Percentiles rank a stretch among this genome's conserved stretches.
Evolutionary conservation across 495 filamentous ascomycete genomes (phyloP).

Genomic region (Amphirosellinia nigrospora): DNA sequence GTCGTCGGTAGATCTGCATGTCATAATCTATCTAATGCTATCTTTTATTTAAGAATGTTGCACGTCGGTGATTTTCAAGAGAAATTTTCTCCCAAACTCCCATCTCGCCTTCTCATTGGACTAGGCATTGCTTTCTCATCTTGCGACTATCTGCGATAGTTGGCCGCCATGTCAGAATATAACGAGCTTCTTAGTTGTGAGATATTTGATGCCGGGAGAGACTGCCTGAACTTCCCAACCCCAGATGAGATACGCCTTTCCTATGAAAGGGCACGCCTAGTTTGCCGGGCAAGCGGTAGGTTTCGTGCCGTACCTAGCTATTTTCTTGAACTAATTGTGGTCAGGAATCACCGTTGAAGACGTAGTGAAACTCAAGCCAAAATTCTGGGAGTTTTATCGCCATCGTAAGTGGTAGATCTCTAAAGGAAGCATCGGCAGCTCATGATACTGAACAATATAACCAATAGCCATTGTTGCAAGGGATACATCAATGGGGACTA

Average conservation of each 20-base stretch:
- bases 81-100: not conserved
- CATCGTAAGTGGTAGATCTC: conserved; percentile 14
- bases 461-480: conserved; percentile 13
- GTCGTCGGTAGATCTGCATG: not conserved
- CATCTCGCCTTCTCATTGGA: not conserved
- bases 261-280: conserved; percentile 25
- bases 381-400: conserved; percentile 30
- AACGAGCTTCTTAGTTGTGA: not conserved
- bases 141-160: conserved; percentile 43
- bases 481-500: conserved; percentile 31
- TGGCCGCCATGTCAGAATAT: not conserved
- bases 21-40: not conserved
- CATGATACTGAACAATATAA: not conserved
- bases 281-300: conserved; percentile 29
- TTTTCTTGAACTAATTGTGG: not conserved
- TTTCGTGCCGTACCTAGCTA: not conserved
- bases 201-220: conserved; percentile 10
- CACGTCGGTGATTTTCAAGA: not conserved
- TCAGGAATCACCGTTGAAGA: conserved; percentile 29
- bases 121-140: not conserved
- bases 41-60: not conserved
- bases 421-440: not conserved
- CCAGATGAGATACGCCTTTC: not conserved
- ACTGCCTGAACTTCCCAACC: conserved; percentile 27
- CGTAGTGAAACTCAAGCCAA: conserved; percentile 20